Evolutionary conservation across 2,329 filamentous ascomycete species (phyloP).

Genomic region (Harringtonia lauricola): DNA sequence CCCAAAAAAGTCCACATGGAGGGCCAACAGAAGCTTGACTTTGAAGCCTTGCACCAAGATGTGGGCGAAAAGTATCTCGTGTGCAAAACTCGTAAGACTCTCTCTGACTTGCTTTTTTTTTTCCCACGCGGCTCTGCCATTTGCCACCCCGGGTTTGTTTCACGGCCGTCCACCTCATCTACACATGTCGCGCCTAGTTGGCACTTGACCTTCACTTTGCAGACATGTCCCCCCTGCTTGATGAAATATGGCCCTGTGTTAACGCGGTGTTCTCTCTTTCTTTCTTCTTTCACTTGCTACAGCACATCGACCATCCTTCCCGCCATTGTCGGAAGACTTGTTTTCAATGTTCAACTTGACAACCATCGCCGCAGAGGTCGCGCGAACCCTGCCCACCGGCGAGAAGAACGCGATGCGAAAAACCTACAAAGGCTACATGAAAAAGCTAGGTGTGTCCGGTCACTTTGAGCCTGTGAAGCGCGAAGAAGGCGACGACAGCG

Average conservation of each 20-base stretch:
- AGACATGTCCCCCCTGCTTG: not conserved
- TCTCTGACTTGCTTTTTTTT: not conserved
- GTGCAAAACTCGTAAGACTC: conserved; percentile 55
- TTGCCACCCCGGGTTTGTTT: conserved; percentile 5
- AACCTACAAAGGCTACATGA: conserved; percentile 59
- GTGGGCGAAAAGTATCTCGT: conserved; percentile 57
- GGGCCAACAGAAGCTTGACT: conserved; percentile 43
- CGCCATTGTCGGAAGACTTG: conserved; percentile 42
- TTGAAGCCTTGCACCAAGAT: conserved; percentile 54
- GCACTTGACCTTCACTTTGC: not conserved
- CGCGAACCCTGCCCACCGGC: conserved; percentile 52
- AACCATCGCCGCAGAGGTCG: conserved; percentile 47
- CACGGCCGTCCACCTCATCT: not conserved
- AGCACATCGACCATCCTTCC: conserved; percentile 37
- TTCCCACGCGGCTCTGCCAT: not conserved
- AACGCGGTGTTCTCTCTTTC: conserved; percentile 23
- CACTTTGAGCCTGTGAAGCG: conserved; percentile 50
- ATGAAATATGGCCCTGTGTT: conserved; percentile 22
- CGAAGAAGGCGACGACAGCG: conserved; percentile 36
- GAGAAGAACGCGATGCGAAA: conserved; percentile 57
- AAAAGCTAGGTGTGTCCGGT: conserved; percentile 49
- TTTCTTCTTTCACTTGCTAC: conserved; percentile 12
- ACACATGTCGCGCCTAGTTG: not conserved
- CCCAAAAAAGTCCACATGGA: conserved; percentile 54
- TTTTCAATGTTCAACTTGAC: conserved; percentile 47